These are phyloP conservation scores for Fonsecaea nubica DNA, from an alignment of 2,329 filamentous ascomycete genomes.

Conservation along the genomic window DNA sequence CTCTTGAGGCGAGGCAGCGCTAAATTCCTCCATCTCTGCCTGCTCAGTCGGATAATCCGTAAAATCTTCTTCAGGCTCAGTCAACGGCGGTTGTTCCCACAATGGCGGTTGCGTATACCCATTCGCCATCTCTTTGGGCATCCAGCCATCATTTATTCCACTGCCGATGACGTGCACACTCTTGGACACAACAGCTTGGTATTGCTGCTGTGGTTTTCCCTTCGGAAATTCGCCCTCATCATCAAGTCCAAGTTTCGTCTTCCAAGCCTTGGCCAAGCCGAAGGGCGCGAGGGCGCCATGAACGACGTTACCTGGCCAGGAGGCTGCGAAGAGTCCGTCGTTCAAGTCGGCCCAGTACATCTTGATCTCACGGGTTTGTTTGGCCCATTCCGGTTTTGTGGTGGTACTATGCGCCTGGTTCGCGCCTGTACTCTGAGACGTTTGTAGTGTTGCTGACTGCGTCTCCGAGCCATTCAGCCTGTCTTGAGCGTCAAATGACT, in stretches of 20 bases:
- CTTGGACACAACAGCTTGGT: conserved; percentile 21
- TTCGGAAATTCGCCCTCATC: conserved; percentile 10
- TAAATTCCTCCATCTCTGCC: background rate
- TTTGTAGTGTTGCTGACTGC: background rate
- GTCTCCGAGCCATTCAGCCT: conserved; percentile 3
- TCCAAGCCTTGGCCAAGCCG: conserved; percentile 27
- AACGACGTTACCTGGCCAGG: conserved; percentile 52
- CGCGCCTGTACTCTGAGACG: background rate
- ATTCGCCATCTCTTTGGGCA: conserved; percentile 18
- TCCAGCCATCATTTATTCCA: conserved; percentile 29
- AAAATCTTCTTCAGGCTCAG: conserved; percentile 3
- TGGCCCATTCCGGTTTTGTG: conserved; percentile 38
- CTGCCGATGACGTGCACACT: conserved; percentile 33
- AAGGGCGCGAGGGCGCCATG: conserved; percentile 51
- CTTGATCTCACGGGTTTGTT: conserved; percentile 47
- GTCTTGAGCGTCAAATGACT: conserved; percentile 18
- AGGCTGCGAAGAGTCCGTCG: conserved; percentile 57
- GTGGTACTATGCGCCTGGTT: background rate
- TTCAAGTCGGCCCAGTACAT: conserved; percentile 55
- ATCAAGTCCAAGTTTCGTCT: conserved; percentile 11
- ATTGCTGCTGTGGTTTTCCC: conserved; percentile 3
- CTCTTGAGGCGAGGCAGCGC: background rate
- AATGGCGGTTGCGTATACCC: conserved; percentile 12
- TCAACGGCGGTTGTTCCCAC: conserved; percentile 14
- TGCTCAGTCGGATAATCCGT: background rate